Percentiles rank a stretch among this genome's conserved stretches.
Evolutionary conservation across 495 filamentous ascomycete genomes (phyloP).

Genomic region (Hypoxylon fragiforme): DNA sequence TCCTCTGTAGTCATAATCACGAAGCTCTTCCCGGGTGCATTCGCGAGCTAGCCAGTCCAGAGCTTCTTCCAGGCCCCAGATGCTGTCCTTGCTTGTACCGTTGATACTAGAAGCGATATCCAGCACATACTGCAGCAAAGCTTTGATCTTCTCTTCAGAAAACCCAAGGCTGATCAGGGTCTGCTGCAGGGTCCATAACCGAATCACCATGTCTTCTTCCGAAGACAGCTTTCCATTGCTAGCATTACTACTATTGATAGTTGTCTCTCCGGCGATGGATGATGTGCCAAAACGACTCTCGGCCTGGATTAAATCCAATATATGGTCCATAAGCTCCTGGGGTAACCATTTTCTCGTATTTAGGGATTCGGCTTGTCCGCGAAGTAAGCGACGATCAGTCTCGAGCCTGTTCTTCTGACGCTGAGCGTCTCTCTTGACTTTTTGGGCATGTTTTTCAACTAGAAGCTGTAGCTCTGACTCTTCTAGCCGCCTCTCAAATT

Average conservation of each 20-base stretch:
- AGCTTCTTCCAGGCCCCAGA: conserved; percentile 86
- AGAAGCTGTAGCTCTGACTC: conserved; percentile 78
- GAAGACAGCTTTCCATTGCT: conserved; percentile 48
- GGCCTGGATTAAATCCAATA: conserved; percentile 63
- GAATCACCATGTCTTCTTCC: conserved; percentile 74
- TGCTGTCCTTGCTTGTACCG: conserved; percentile 59
- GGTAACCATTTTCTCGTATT: conserved; percentile 78
- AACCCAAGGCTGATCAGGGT: conserved; percentile 71
- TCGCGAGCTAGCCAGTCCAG: conserved; percentile 83
- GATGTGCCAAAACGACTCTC: conserved; percentile 55
- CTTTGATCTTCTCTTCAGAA: conserved; percentile 60
- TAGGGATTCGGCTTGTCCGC: conserved; percentile 70
- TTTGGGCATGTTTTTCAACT: conserved; percentile 77
- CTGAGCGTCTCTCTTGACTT: conserved; percentile 65
- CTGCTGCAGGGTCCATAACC: conserved; percentile 79
- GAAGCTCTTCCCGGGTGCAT: conserved; percentile 67
- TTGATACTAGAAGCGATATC: conserved; percentile 57
- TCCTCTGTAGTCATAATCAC: conserved; percentile 62
- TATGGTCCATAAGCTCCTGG: conserved; percentile 72
- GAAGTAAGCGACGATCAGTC: conserved; percentile 76
- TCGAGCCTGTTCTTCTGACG: conserved; percentile 73
- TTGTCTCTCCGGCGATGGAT: conserved; percentile 43
- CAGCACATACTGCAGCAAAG: conserved; percentile 67
- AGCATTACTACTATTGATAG: no score
- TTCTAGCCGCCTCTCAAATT: conserved; percentile 81